Conservation (phyloP, 148 eudicot species). For the Vaccinium corymbosum region DNA sequence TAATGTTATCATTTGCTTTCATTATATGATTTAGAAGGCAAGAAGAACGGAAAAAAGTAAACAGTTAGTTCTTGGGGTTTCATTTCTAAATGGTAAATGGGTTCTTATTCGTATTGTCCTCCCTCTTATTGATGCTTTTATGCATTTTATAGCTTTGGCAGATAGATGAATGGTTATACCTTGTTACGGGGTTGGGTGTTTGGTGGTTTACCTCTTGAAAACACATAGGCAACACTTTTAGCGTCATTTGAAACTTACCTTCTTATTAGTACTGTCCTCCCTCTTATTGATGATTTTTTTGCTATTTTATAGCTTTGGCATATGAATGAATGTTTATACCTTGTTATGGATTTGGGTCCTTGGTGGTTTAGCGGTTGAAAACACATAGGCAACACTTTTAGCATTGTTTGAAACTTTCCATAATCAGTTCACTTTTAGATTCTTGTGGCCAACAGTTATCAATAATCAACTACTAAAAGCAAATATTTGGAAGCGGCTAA, state of each 20-base stretch:
- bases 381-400: not conserved
- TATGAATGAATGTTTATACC: no score
- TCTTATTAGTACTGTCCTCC: not conserved
- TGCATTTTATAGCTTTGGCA: not conserved
- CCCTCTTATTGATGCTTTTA: not conserved
- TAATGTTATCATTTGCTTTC: not conserved
- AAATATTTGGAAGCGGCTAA: slow-evolving; percentile 22
- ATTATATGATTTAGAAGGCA: not conserved
- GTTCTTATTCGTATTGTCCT: not conserved
- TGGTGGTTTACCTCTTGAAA: slow-evolving; percentile 9
- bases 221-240: not conserved
- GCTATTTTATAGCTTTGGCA: no score
- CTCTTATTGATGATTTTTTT: not conserved
- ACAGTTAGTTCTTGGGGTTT: not conserved
- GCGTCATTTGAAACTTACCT: not conserved
- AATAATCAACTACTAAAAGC: not conserved
- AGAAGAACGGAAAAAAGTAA: not conserved
- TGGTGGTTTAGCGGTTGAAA: slow-evolving; percentile 10
- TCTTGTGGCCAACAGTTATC: not conserved
- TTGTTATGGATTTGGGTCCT: not conserved
- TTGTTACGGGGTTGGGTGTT: not conserved
- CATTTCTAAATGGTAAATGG: not conserved
- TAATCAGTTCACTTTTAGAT: not conserved
- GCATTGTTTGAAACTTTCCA: not conserved
- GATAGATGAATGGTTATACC: not conserved